phyloP scores from a whole-genome alignment of 2,329 filamentous ascomycete genomes.

The Annulohypoxylon truncatum region DNA sequence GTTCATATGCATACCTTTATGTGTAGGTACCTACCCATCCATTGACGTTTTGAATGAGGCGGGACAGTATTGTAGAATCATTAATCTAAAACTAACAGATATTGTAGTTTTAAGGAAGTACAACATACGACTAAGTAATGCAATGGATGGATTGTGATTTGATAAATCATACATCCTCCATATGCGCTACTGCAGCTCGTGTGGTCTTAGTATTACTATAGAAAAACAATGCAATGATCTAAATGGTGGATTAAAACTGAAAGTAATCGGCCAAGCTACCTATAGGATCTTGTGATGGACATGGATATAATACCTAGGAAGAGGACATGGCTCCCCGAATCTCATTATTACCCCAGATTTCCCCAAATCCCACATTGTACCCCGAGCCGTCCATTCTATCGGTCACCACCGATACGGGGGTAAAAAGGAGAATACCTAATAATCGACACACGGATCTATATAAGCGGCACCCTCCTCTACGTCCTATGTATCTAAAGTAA shows the following conservation, averaged over 20 bases:
- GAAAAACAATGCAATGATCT: not conserved
- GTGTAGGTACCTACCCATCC: no score
- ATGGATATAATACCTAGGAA: conserved; percentile 3
- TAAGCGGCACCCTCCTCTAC: not conserved
- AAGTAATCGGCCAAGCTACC: not conserved
- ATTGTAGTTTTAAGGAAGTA: not conserved
- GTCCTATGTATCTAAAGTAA: not conserved
- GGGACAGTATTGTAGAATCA: no score
- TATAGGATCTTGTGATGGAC: conserved; percentile 1
- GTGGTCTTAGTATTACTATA: not conserved
- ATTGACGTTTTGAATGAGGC: not conserved
- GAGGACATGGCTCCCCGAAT: conserved; percentile 1
- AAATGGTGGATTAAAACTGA: conserved; percentile 28
- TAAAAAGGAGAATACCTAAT: not conserved
- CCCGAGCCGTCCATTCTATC: conserved; percentile 15
- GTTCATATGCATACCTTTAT: no score
- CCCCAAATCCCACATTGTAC: conserved; percentile 34
- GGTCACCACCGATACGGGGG: not conserved
- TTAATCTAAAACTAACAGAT: not conserved
- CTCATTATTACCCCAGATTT: conserved; percentile 29
- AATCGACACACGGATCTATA: not conserved
- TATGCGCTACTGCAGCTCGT: not conserved
- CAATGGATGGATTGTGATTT: not conserved
- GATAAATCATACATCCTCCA: not conserved
- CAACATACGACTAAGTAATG: not conserved